A percentile compares a stretch with the other conserved stretches of the same genome.
These are phyloP conservation scores for Lentinula aciculospora DNA, from an alignment of 768 basidiomycete genomes.

Conservation along the genomic window DNA sequence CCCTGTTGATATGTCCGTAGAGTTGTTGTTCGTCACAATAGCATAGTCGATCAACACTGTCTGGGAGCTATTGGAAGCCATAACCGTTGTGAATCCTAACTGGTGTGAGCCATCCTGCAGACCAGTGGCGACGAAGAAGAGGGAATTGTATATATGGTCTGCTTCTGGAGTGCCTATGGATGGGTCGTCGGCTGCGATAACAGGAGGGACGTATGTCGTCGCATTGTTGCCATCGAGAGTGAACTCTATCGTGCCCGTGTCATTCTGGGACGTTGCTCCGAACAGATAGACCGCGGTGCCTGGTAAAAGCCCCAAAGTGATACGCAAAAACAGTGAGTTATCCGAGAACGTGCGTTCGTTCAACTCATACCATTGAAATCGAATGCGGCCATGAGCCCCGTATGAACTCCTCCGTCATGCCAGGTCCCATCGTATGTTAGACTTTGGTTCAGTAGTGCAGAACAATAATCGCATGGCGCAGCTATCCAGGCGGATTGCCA, in stretches of 20 bases:
- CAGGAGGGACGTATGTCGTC: neutral
- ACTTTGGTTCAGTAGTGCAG: neutral
- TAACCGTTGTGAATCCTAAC: neutral
- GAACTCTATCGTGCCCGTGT: neutral
- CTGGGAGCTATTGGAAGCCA: neutral
- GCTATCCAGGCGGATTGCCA: neutral
- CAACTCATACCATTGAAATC: neutral
- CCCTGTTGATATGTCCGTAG: neutral
- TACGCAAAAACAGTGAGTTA: neutral
- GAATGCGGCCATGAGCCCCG: neutral
- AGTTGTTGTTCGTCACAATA: neutral
- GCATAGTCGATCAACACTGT: conserved; percentile 3
- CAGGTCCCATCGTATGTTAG: neutral
- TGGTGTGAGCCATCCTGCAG: neutral
- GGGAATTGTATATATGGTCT: neutral
- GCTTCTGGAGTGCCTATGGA: neutral
- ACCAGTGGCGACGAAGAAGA: neutral
- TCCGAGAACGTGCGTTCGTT: too few species aligned
- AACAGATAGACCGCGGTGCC: neutral
- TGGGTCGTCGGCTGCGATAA: neutral
- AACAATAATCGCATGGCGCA: neutral
- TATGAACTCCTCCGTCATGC: neutral
- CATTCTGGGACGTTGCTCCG: neutral
- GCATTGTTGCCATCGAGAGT: neutral
- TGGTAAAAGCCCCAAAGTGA: neutral